phyloP scores from a whole-genome alignment of 2,329 filamentous ascomycete genomes.

The Colletotrichum sojae region DNA sequence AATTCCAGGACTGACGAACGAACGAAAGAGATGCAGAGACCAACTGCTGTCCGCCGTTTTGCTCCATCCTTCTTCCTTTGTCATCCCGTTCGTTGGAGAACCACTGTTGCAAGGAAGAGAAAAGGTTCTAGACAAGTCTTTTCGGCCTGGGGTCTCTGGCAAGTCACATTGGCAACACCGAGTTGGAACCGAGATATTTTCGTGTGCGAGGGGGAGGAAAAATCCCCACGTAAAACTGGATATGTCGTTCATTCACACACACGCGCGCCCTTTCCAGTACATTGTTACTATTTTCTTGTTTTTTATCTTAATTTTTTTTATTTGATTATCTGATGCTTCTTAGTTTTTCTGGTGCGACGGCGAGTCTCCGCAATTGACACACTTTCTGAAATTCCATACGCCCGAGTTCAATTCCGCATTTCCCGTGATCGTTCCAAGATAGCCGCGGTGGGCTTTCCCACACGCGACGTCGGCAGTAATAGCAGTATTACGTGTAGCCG shows the following conservation, averaged over 20 bases:
- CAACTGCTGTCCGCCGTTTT: constrained; percentile 4
- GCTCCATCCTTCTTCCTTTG: constrained; percentile 2
- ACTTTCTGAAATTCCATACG: no score
- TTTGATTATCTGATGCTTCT: no score
- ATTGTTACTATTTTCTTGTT: no score
- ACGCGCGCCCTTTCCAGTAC: background rate
- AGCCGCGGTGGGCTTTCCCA: background rate
- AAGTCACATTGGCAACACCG: constrained; percentile 12
- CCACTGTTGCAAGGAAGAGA: background rate
- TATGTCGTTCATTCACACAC: constrained; percentile 1
- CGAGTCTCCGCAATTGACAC: no score
- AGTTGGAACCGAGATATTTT: constrained; percentile 34
- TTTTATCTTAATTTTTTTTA: no score
- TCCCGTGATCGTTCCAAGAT: no score
- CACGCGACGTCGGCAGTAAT: background rate
- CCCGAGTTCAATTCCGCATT: no score
- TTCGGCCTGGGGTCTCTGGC: background rate
- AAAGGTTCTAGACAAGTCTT: constrained; percentile 15
- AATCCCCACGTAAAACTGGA: background rate
- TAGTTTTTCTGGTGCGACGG: no score
- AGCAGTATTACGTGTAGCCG: no score
- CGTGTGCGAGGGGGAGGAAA: background rate
- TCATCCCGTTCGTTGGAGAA: background rate
- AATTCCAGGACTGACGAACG: constrained; percentile 10
- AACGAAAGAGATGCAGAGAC: background rate